Conservation (phyloP, 495 filamentous ascomycete species). For the Aspergillus incahuasiensis region DNA sequence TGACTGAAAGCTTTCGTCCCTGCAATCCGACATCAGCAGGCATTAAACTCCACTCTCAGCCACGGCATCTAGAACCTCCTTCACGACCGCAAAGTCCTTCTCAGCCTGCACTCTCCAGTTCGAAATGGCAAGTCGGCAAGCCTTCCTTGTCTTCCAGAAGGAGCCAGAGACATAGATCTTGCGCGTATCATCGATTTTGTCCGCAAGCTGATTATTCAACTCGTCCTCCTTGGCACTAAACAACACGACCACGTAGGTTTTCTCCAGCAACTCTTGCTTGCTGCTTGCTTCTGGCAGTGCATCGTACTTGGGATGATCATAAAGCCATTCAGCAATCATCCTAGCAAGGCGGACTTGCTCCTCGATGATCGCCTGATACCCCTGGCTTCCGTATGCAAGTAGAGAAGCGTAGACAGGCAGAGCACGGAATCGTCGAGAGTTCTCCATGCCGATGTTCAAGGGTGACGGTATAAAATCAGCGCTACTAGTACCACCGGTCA, state of each 20-base stretch:
- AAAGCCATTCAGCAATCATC: conserved; percentile 57
- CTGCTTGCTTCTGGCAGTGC: conserved; percentile 50
- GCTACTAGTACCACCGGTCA: conserved; percentile 43
- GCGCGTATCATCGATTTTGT: conserved; percentile 66
- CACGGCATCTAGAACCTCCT: conserved; percentile 31
- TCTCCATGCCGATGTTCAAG: conserved; percentile 84
- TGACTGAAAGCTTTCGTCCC: neutral
- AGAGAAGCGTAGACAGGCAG: conserved; percentile 82
- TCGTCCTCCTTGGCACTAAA: conserved; percentile 68
- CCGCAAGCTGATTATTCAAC: conserved; percentile 61
- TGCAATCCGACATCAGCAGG: neutral
- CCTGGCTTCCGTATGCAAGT: conserved; percentile 65
- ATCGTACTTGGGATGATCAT: conserved; percentile 55
- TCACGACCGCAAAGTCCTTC: conserved; percentile 34
- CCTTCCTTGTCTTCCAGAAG: conserved; percentile 64
- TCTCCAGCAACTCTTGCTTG: conserved; percentile 36
- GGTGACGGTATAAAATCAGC: conserved; percentile 62
- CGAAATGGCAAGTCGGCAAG: conserved; percentile 74
- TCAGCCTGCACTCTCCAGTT: conserved; percentile 63
- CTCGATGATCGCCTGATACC: conserved; percentile 66
- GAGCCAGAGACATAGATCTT: conserved; percentile 83
- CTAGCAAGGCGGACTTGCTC: conserved; percentile 69
- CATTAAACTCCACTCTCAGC: conserved; percentile 4
- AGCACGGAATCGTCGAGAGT: conserved; percentile 85
- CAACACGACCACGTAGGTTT: conserved; percentile 71